Evolutionary conservation across 2,329 filamentous ascomycete genomes (phyloP).

Genomic region (Botrytis medusae): DNA sequence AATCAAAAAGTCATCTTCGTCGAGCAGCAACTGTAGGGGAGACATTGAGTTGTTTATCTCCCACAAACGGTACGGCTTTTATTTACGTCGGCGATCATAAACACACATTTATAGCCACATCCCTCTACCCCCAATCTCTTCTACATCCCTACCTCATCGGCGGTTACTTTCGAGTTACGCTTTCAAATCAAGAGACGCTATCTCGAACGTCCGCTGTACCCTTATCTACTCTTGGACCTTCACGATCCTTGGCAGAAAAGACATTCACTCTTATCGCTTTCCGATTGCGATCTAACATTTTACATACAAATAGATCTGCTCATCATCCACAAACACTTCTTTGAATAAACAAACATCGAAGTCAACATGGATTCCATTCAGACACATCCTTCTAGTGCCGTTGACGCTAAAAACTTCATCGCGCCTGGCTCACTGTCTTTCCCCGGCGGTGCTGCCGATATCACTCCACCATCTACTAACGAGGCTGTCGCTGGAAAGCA

Average conservation of each 20-base stretch:
- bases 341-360: slow-evolving; percentile 33
- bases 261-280: not conserved
- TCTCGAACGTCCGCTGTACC: slow-evolving; percentile 21
- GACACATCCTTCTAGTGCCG: slow-evolving; percentile 86
- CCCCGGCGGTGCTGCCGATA: slow-evolving; percentile 76
- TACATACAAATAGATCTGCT: slow-evolving; percentile 34
- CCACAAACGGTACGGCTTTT: slow-evolving; percentile 61
- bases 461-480: slow-evolving; percentile 71
- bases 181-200: not conserved
- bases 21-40: slow-evolving; percentile 67
- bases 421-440: slow-evolving; percentile 90
- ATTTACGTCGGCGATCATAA: slow-evolving; percentile 27
- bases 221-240: not conserved
- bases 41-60: slow-evolving; percentile 99
- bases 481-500: slow-evolving; percentile 60
- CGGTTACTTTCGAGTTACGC: slow-evolving; percentile 25
- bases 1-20: slow-evolving; percentile 26
- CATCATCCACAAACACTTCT: slow-evolving; percentile 19
- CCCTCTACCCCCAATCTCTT: slow-evolving; percentile 6
- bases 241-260: not conserved
- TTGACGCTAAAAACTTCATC: slow-evolving; percentile 94
- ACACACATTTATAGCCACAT: slow-evolving; percentile 2
- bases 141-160: slow-evolving; percentile 15
- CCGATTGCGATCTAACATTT: slow-evolving; percentile 34
- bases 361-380: slow-evolving; percentile 78